Conservation (phyloP, 1,139 yeast genomes). For the Debaryomyces singareniensis region DNA sequence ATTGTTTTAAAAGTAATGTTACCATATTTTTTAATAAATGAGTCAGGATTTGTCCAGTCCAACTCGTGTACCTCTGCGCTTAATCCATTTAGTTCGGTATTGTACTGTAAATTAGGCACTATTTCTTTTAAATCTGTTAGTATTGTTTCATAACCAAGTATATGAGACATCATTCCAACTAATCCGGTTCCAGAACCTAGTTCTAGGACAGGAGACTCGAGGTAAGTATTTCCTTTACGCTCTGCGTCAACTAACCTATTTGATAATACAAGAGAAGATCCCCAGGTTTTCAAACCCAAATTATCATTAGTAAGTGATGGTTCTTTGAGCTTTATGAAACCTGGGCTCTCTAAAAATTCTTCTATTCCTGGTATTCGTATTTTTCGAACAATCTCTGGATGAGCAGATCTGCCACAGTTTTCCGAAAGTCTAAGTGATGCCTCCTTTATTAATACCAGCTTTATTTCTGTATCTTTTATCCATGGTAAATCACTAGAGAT, state of each 20-base stretch:
- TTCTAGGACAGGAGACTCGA: conserved; percentile 54
- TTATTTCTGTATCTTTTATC: conserved; percentile 28
- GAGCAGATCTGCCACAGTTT: conserved; percentile 82
- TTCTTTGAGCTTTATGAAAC: conserved; percentile 50
- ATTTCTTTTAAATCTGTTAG: conserved; percentile 81
- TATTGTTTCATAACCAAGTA: conserved; percentile 43
- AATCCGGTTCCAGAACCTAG: conserved; percentile 94
- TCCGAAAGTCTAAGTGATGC: conserved; percentile 71
- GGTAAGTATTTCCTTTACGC: conserved; percentile 8
- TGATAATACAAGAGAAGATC: conserved; percentile 72
- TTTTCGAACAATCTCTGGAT: conserved; percentile 60
- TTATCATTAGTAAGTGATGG: conserved; percentile 86
- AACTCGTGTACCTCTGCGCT: conserved; percentile 41
- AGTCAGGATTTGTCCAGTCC: conserved; percentile 68
- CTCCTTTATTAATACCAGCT: conserved; percentile 41
- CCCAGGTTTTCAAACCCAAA: conserved; percentile 94
- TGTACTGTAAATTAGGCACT: conserved; percentile 55
- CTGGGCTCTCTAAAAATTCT: conserved; percentile 7
- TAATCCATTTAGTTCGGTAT: conserved; percentile 47
- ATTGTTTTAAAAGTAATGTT: conserved; percentile 44
- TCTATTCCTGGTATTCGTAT: conserved; percentile 29
- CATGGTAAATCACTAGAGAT: conserved; percentile 53
- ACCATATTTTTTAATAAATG: conserved; percentile 22
- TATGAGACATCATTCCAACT: conserved; percentile 64
- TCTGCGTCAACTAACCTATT: conserved; percentile 34